A percentile compares a stretch with the other conserved stretches of the same genome.
Evolutionary conservation across 2,329 filamentous ascomycete genomes (phyloP).

Genomic region (Botrytis sinoallii): DNA sequence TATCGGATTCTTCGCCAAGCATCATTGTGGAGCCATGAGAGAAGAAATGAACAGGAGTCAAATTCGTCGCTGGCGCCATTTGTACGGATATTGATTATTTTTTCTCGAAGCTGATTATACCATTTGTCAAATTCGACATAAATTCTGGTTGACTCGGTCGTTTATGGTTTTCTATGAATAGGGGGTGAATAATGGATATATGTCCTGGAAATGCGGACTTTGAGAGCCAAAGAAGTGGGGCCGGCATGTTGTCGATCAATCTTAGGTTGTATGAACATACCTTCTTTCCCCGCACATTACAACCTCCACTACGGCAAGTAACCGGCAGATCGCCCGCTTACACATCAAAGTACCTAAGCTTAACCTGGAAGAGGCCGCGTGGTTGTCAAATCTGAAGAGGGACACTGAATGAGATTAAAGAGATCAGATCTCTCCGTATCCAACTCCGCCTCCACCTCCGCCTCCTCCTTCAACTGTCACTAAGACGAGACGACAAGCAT

Average conservation of each 20-base stretch:
- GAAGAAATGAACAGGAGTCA: slow-evolving; percentile 43
- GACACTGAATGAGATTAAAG: neutral
- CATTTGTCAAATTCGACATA: neutral
- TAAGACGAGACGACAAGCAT: no score
- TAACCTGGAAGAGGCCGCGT: neutral
- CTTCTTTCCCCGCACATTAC: neutral
- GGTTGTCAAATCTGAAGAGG: neutral
- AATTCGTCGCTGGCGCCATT: neutral
- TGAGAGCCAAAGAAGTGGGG: neutral
- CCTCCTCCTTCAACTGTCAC: neutral
- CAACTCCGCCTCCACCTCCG: neutral
- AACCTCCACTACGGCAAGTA: neutral
- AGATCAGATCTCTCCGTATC: neutral
- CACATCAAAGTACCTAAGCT: no score
- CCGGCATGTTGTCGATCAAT: neutral
- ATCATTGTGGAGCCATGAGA: slow-evolving; percentile 72
- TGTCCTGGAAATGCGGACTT: neutral
- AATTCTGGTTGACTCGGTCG: neutral
- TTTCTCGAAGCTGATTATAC: neutral
- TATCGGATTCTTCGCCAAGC: slow-evolving; percentile 61
- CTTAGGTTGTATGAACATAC: neutral
- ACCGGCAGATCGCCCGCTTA: no score
- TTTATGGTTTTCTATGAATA: neutral
- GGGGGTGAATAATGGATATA: neutral
- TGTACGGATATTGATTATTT: no score